A percentile compares a stretch with the other conserved stretches of the same genome.
These are phyloP conservation scores for Talaromyces rugulosus DNA, from an alignment of 2,329 filamentous ascomycete genomes.

Conservation along the genomic window DNA sequence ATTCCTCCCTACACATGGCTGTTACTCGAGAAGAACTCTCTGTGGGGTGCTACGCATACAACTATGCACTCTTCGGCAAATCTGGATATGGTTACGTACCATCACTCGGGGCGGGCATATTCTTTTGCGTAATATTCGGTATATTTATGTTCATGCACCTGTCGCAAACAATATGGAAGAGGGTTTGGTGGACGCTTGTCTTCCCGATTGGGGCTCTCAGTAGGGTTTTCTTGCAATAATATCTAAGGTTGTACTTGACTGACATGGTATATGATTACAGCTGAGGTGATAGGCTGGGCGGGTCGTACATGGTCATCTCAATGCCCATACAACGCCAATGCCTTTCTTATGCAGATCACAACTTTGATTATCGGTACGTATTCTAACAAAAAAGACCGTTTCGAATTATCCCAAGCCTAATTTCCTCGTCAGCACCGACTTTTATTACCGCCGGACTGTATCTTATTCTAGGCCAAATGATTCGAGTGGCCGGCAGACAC, in stretches of 20 bases:
- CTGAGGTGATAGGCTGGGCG: constrained; percentile 33
- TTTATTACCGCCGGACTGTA: constrained; percentile 52
- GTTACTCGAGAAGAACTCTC: not conserved
- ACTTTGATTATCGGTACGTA: constrained; percentile 32
- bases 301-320: constrained; percentile 46
- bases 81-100: not conserved
- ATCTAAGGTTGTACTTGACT: not conserved
- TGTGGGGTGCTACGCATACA: not conserved
- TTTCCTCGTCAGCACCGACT: constrained; percentile 33
- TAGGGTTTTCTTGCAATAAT: constrained; percentile 15
- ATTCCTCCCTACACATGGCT: not conserved
- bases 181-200: constrained; percentile 33
- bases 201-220: constrained; percentile 33
- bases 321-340: constrained; percentile 47
- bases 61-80: not conserved
- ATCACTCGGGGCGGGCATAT: not conserved
- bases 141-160: constrained; percentile 17
- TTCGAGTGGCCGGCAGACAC: constrained; percentile 39
- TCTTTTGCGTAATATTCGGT: not conserved
- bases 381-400: no score
- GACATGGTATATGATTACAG: not conserved
- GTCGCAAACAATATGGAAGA: constrained; percentile 30
- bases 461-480: constrained; percentile 45
- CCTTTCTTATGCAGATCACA: constrained; percentile 50
- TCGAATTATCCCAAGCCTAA: not conserved